A percentile compares a stretch with the other conserved stretches of the same genome.
These are phyloP conservation scores for Physcia stellaris DNA, from an alignment of 495 filamentous ascomycete genomes.

Conservation along the genomic window DNA sequence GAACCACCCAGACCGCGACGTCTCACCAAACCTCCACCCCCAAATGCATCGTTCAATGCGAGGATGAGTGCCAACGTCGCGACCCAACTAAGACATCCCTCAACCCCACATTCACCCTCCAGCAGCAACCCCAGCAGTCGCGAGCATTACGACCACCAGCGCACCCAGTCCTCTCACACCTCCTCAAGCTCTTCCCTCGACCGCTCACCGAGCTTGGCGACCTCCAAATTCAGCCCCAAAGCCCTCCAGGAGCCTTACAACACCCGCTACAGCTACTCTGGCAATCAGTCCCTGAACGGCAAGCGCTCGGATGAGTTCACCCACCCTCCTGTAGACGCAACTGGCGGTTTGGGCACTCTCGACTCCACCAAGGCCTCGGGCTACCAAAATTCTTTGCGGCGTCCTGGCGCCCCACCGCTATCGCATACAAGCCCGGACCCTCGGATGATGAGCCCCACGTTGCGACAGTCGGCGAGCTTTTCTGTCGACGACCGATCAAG, in stretches of 20 bases:
- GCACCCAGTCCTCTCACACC: constrained; percentile 36
- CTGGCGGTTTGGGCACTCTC: constrained; percentile 50
- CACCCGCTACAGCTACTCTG: constrained; percentile 18
- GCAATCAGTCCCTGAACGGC: constrained; percentile 39
- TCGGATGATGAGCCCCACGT: constrained; percentile 38
- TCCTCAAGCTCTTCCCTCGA: constrained; percentile 37
- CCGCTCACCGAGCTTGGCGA: constrained; percentile 32
- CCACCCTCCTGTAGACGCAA: constrained; percentile 54
- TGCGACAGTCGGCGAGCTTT: constrained; percentile 75
- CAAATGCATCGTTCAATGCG: constrained; percentile 1
- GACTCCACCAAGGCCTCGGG: constrained; percentile 46
- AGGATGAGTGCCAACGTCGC: constrained; percentile 18
- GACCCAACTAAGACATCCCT: constrained; percentile 46
- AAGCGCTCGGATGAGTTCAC: constrained; percentile 58
- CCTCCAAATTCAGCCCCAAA: constrained; percentile 27
- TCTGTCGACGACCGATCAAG: constrained; percentile 46
- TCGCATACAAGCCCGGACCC: constrained; percentile 47
- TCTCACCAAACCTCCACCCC: constrained; percentile 16
- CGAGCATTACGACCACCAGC: constrained; percentile 29
- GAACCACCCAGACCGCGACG: constrained; percentile 7
- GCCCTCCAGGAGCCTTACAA: constrained; percentile 24
- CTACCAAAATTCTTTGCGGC: constrained; percentile 25
- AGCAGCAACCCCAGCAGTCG: constrained; percentile 24
- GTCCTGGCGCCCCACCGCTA: constrained; percentile 22
- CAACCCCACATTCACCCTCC: constrained; percentile 42